These are phyloP conservation scores for Dactylellina haptotyla DNA, from an alignment of 2,329 filamentous ascomycete genomes.

Conservation along the genomic window DNA sequence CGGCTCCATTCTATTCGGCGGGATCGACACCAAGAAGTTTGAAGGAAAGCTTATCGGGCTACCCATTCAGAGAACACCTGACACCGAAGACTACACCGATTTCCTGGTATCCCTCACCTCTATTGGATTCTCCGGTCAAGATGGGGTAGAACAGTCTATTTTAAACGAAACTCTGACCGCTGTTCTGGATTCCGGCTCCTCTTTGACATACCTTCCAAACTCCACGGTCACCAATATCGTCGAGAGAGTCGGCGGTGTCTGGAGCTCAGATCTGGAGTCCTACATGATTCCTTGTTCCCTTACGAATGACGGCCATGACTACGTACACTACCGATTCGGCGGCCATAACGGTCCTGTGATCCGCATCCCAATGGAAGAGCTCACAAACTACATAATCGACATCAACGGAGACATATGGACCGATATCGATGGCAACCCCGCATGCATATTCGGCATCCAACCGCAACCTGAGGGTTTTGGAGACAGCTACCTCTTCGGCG, in stretches of 20 bases:
- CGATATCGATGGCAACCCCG: conserved; percentile 67
- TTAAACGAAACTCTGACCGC: conserved; percentile 69
- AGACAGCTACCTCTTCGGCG: conserved; percentile 66
- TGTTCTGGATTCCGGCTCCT: conserved; percentile 71
- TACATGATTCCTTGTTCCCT: conserved; percentile 69
- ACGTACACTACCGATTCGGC: conserved; percentile 63
- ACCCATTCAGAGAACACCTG: conserved; percentile 69
- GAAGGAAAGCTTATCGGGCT: conserved; percentile 72
- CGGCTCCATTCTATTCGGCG: conserved; percentile 80
- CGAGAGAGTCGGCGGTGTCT: conserved; percentile 25
- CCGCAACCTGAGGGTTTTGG: conserved; percentile 68
- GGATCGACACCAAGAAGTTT: conserved; percentile 80
- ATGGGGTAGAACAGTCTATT: conserved; percentile 60
- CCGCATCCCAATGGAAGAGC: conserved; percentile 68
- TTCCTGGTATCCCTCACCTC: conserved; percentile 76
- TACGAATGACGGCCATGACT: conserved; percentile 65
- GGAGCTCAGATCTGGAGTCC: conserved; percentile 38
- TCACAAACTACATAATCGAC: conserved; percentile 68
- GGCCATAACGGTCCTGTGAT: conserved; percentile 64
- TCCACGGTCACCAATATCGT: conserved; percentile 22
- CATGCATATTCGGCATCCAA: conserved; percentile 75
- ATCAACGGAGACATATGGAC: conserved; percentile 65
- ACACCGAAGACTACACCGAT: conserved; percentile 67
- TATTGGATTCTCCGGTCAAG: conserved; percentile 62
- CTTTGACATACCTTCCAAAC: conserved; percentile 57